Percentiles rank a stretch among this genome's conserved stretches.
phyloP scores from a whole-genome alignment of 495 filamentous ascomycete species.

The Bathelium albidoporum region DNA sequence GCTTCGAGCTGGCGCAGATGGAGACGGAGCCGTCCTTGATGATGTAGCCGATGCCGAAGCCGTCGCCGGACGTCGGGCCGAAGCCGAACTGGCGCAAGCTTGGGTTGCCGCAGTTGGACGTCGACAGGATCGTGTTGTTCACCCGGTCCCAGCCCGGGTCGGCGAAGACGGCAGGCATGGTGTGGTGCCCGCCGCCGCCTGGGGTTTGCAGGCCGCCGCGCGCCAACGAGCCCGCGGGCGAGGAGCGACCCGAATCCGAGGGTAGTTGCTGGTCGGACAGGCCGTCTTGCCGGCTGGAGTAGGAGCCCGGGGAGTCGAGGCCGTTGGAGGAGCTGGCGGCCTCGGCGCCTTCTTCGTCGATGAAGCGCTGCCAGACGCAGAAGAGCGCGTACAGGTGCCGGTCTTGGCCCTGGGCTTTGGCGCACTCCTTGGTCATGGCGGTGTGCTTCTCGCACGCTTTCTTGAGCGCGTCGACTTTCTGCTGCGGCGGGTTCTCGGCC shows the following conservation, averaged over 20 bases:
- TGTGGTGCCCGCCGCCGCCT: conserved; percentile 21
- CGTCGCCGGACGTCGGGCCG: conserved; percentile 85
- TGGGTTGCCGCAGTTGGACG: conserved; percentile 98
- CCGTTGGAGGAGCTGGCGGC: conserved; percentile 36
- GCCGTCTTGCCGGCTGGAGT: conserved; percentile 37
- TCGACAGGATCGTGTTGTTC: conserved; percentile 88
- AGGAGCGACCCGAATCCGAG: conserved; percentile 46
- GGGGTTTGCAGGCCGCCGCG: no score
- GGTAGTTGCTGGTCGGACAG: conserved; percentile 30
- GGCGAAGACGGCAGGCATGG: conserved; percentile 70
- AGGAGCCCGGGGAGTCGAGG: conserved; percentile 50
- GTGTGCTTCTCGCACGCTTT: conserved; percentile 77
- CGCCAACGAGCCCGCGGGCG: conserved; percentile 32
- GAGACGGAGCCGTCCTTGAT: conserved; percentile 93
- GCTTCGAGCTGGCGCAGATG: conserved; percentile 86
- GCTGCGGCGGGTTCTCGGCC: conserved; percentile 70
- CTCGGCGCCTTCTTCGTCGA: conserved; percentile 61
- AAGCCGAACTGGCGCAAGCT: conserved; percentile 96
- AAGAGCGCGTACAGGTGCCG: conserved; percentile 90
- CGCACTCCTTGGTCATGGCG: conserved; percentile 70
- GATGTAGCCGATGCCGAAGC: conserved; percentile 97
- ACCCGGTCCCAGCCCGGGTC: conserved; percentile 89
- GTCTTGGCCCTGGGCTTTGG: conserved; percentile 87
- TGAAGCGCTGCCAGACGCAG: conserved; percentile 83
- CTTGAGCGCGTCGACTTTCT: conserved; percentile 75